Base-by-base conservation (phyloP, 2,329 filamentous ascomycete species). In the Cladophialophora carrionii region DNA sequence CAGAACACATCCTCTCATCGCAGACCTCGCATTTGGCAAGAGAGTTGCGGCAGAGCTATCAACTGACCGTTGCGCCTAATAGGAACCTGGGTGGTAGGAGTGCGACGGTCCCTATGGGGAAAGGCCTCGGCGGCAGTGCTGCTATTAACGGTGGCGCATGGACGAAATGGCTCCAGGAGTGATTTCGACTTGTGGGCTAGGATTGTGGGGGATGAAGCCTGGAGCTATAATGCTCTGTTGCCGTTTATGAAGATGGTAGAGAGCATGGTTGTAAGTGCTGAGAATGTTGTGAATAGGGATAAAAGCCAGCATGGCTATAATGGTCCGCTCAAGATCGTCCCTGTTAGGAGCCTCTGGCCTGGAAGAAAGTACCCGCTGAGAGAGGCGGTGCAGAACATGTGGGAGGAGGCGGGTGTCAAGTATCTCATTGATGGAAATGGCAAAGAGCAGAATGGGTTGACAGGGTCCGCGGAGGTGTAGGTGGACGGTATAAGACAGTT, bases 141-240 rank as follows among this genome's bases (percentile, higher is more conserved):
- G 73, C 75, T 2, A 78, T 79, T 46, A 82, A 83, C 63, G 78
- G 74, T 4, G 81, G 81, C 75, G 78, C 78, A 26, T 66, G 62
- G 60, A 63, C 62, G 12, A 79, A 81, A 32, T n/a, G 82, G 81
- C 1, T 75, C 77, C 34, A 72, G 74, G 2, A 70, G 72, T 5
- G 81, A 83, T 67, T 84, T 80, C 66, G 76, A 84, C 24, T 74
- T 77, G 52, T 84, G 82, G 82, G 79, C 76, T 1, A 70, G 75
- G 34, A 69, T 76, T 2, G 74, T 78, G 0, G 75, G 73, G 1
- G 81, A 84, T 60, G 55, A 76, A 0, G 72, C 75, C 2, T 86
- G 83, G 76, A 78, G 76, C 64, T 82, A 81, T 62, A 72, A 81
- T 3, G 76, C 76, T 9, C 76, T 84, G 32, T 74, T 80, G 17